Evolutionary conservation across 805 yeast genomes (phyloP).

Genomic region (Wickerhamomyces silvicola): DNA sequence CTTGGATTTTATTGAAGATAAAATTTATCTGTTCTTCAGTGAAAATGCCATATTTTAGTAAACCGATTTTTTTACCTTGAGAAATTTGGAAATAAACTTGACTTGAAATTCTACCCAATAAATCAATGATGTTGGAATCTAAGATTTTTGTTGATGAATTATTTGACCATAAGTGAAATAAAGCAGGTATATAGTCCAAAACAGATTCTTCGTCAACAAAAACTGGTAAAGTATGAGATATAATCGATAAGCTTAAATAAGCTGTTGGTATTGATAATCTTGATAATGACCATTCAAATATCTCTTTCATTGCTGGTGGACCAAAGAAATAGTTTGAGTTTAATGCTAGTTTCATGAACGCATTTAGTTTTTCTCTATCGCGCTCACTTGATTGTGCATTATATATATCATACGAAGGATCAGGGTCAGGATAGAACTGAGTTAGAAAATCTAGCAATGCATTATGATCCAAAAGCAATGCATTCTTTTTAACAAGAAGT

Average conservation of each 20-base stretch:
- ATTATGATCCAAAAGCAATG: conserved; percentile 29
- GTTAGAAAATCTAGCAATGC: conserved; percentile 26
- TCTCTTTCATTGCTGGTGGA: conserved; percentile 35
- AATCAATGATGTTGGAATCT: conserved; percentile 59
- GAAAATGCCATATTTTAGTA: conserved; percentile 59
- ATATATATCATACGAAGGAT: conserved; percentile 38
- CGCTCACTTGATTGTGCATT: conserved; percentile 21
- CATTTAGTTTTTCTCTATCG: conserved; percentile 44
- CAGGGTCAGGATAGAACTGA: conserved; percentile 39
- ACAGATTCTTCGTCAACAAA: conserved; percentile 32
- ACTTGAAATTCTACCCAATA: conserved; percentile 56
- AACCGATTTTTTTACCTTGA: conserved; percentile 25
- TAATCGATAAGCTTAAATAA: conserved; percentile 41
- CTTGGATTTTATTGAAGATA: conserved; percentile 49
- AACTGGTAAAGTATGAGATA: conserved; percentile 49
- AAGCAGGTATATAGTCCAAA: conserved; percentile 52
- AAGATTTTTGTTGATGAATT: conserved; percentile 40
- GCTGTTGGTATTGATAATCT: conserved; percentile 50
- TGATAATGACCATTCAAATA: conserved; percentile 46
- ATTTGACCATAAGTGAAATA: conserved; percentile 70
- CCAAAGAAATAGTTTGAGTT: conserved; percentile 51
- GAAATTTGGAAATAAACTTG: conserved; percentile 33
- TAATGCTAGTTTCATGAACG: conserved; percentile 45
- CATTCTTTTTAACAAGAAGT: conserved; percentile 21
- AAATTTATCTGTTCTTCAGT: conserved; percentile 54